Evolutionary conservation across 2,329 filamentous ascomycete species (phyloP), one percentile per base, ranked within the genome.

Genomic region (Tolypocladium cylindrosporum): DNA sequence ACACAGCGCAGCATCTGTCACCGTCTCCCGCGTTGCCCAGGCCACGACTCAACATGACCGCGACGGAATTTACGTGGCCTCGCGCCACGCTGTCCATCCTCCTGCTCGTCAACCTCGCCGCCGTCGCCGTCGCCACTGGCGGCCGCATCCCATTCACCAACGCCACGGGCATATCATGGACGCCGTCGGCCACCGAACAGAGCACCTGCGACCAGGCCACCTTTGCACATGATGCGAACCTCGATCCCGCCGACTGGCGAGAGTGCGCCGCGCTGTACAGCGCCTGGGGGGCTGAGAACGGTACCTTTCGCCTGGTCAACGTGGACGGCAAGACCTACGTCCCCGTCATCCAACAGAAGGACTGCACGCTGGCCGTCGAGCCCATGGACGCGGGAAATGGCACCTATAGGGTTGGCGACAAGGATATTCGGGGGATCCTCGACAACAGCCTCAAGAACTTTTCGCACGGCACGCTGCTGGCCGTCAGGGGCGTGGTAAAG

Each of bases 211-310:
- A 66, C 55, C 58, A 62, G 13, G 58, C 64, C 19, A 66, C 64
- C 8, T 70, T 67, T 59, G 24, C 51, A 41, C 51, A 61, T 9
- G 63, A 63, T 24, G 56, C 62, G 51, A 57, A 52, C 48, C 58
- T 61, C 52, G 59, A 59, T 27, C 63, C 67, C 36, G 70, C 69
- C 55, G 59, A 70, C 61, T 72, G 67, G 64, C 61, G 62, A 19
- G 62, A 66, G 55, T 72, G 70, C 42, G 68, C 68, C 24, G 64
- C 68, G 5, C 64, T 72, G 3, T 67, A 66, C 58, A 71, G 68
- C 54, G 58, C 61, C 2, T 71, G 69, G 64, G 62, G 62, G 3
- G 59, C 59, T 14, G 58, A 61, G 42, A 72, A 69, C 45, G 70
- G 70, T n/a, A 69, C 65, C 16, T 72, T 72, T 51, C 57, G 54